Conservation (phyloP, 768 basidiomycete species). For the Hygrocybe coccinea region DNA sequence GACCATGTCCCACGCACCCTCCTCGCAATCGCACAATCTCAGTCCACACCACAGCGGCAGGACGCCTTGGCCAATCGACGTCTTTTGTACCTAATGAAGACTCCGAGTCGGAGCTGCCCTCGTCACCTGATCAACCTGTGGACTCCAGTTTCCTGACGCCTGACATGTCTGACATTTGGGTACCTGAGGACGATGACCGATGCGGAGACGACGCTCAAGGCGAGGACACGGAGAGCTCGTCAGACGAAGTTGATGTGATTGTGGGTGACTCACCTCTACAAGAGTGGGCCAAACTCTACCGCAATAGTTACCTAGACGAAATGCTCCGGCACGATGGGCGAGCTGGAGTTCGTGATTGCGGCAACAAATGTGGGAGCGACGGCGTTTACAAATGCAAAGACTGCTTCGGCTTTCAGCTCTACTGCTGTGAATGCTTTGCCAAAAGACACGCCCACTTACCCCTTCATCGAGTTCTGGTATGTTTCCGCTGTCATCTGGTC, state of each 20-base stretch:
- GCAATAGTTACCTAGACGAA: background rate
- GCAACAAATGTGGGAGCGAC: background rate
- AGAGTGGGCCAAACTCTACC: background rate
- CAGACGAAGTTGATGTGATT: background rate
- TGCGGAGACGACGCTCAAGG: background rate
- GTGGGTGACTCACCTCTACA: background rate
- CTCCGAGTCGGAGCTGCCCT: no score
- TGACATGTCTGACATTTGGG: background rate
- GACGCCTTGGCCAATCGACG: background rate
- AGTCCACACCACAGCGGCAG: background rate
- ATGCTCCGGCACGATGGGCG: slow-evolving; percentile 3
- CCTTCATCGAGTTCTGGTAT: slow-evolving; percentile 6
- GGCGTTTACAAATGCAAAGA: slow-evolving; percentile 5
- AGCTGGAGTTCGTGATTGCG: background rate
- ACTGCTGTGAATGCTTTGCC: background rate
- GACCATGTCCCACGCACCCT: background rate
- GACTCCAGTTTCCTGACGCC: background rate
- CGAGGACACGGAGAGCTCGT: background rate
- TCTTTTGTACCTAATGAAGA: background rate
- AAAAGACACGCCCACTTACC: background rate
- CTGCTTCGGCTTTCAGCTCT: background rate
- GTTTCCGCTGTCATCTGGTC: background rate
- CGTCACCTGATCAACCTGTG: background rate
- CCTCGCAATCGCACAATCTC: background rate
- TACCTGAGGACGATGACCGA: background rate